Percentiles rank a stretch among this genome's conserved stretches.
Evolutionary conservation across 805 yeast species (phyloP).

Genomic region (Kuraishia piskuri): DNA sequence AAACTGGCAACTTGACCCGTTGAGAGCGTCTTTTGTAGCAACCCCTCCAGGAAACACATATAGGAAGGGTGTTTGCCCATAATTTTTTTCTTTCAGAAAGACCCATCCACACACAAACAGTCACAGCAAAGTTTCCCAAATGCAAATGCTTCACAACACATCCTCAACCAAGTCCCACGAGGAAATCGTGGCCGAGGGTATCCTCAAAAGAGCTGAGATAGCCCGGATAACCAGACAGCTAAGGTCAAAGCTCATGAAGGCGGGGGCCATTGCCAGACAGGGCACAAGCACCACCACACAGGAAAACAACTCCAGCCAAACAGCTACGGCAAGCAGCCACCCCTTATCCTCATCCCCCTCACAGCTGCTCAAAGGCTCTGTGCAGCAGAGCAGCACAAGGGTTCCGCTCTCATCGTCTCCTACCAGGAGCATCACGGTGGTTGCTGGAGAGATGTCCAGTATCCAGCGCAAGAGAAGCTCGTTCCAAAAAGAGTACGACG

Average conservation of each 20-base stretch:
- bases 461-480: slow-evolving; percentile 1
- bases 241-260: slow-evolving; percentile 30
- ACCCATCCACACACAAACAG: not conserved
- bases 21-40: not conserved
- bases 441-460: not conserved
- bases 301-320: not conserved
- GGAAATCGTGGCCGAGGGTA: slow-evolving; percentile 33
- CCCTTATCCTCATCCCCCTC: not conserved
- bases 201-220: slow-evolving; percentile 35
- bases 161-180: slow-evolving; percentile 15
- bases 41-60: slow-evolving; percentile 1
- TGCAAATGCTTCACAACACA: slow-evolving; percentile 1
- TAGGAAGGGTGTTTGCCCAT: not conserved
- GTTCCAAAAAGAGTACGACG: not conserved
- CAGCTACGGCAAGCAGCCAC: not conserved
- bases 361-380: not conserved
- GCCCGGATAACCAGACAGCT: slow-evolving; percentile 36
- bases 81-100: too few relatives aligned
- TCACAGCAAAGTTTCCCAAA: not conserved
- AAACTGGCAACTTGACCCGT: not conserved
- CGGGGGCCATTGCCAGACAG: slow-evolving; percentile 23
- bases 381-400: not conserved
- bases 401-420: not conserved
- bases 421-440: not conserved
- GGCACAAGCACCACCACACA: not conserved